Evolutionary conservation across 176 grass and related monocot species (phyloP), one percentile per base, ranked within the genome.

Genomic region (Oryza coarctata): DNA sequence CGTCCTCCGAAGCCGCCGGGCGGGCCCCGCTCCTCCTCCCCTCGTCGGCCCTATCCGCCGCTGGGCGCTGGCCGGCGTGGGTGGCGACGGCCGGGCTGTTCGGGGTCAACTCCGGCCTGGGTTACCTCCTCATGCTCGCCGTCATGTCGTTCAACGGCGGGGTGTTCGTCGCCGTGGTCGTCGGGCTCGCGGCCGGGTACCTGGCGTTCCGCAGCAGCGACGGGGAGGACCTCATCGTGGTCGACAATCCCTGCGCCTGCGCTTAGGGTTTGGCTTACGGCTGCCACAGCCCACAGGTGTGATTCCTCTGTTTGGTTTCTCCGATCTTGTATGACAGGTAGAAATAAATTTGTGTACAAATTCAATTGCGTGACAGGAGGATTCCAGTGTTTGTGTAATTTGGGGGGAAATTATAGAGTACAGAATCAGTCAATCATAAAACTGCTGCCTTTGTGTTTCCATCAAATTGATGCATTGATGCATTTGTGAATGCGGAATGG

Each of bases 131-230:
- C 76, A 99, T 99, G 96, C 87, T 99, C 34, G 87, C 91, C 68
- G 85, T 99, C 75, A 99, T 99, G 96, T 99, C 96, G 14, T 99
- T 99, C 88, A 99, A 99, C 89, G 89, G 68, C 65, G 96, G 93
- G 1, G 93, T 99, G 14, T 94, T 99, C 79, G 22, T 94, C 78
- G 93, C 91, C 76, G 75, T 94, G 34, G 71, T 99, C 33, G 74
- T 88, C 4, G 93, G 96, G 78, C 86, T 99, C 50, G 93, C 91
- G 9, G 64, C 74, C 31, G 93, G 96, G 13, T 95, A 99, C 89
- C 65, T 99, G 50, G 69, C 90, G 5, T 99, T 99, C 77, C 86
- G 96, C 64, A 99, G 89, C 85, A 71, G 82, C 30, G 83, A 85
- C 15, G 96, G 92, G 13, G 96, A 93, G 80, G 91, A 91, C 41